Evolutionary conservation across 2,329 filamentous ascomycete species (phyloP), one percentile per base, ranked within the genome.

Genomic region (Mycosphaerelloides madeirae): DNA sequence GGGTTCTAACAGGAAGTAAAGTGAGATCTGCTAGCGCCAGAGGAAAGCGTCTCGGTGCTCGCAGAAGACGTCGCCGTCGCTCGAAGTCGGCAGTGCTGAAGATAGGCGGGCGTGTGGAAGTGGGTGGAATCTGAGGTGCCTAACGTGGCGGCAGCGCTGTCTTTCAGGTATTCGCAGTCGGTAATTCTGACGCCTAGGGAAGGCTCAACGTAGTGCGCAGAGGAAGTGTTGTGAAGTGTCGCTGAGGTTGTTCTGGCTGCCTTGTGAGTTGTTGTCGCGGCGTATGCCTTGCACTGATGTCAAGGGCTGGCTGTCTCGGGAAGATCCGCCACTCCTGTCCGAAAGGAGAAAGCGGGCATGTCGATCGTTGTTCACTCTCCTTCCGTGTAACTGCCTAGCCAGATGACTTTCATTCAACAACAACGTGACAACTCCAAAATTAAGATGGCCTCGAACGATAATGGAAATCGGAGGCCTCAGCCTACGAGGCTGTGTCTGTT

Each of bases 401-500:
- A 14, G 19, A 18, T 19, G 8, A 35, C 33, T 16, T 35, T 18
- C 33, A 16, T 35, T 32, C 29, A 15, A 15, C 6, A 32, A 20
- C 3, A n/a, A 32, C 19, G 19, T 34, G 19, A 9, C 12, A 15
- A 31, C 12, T 14, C 19, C 18, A 22, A 14, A 28, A 19, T n/a
- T 29, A 8, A 18, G 22, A 52, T 55, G 46, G 35, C 49, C 6
- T 28, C 36, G 11, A 39, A 29, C 22, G 46, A 54, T 18, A 33
- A 39, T 22, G 37, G 34, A 13, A 43, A 40, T 14, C 36, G 42
- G 37, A 53, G 53, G 7, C 85, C 86, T 20, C 69, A 79, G 25
- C 78, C 87, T 12, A 69, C 66, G 37, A 65, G 55, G 28, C 63
- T 75, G 8, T 80, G 83, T 48, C 61, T 73, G 31, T 57, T 75